Conservation (phyloP, 805 yeast species). For the Hanseniaspora meyeri region DNA sequence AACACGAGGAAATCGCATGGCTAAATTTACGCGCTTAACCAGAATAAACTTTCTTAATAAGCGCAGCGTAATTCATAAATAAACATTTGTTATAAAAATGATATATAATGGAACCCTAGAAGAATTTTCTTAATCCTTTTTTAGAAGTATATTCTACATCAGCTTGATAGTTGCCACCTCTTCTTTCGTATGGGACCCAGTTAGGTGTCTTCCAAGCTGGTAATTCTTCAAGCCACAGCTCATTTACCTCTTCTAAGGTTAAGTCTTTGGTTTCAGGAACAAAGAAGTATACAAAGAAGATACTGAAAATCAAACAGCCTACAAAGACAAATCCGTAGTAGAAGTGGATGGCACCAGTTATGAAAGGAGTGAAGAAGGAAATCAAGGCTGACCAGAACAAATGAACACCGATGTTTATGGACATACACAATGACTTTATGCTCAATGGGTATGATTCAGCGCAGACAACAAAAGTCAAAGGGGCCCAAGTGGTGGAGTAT, state of each 20-base stretch:
- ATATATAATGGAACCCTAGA: not conserved
- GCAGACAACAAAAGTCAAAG: conserved; percentile 50
- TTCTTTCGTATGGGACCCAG: conserved; percentile 36
- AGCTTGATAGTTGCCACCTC: conserved; percentile 7
- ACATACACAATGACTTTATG: conserved; percentile 45
- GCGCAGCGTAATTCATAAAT: too few relatives aligned
- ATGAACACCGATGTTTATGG: conserved; percentile 49
- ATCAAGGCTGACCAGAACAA: conserved; percentile 59
- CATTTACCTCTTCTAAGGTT: conserved; percentile 68
- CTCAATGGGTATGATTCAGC: conserved; percentile 63
- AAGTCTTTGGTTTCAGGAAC: conserved; percentile 70
- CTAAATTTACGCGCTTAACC: too few relatives aligned
- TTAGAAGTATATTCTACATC: not conserved
- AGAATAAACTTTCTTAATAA: too few relatives aligned
- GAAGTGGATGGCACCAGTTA: conserved; percentile 51
- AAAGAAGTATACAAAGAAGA: conserved; percentile 56
- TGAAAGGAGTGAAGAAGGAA: conserved; percentile 59
- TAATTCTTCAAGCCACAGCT: conserved; percentile 34
- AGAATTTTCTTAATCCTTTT: conserved; percentile 14
- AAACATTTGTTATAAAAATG: too few relatives aligned
- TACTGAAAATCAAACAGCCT: conserved; percentile 41
- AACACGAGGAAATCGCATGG: too few relatives aligned
- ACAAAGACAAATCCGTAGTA: conserved; percentile 51
- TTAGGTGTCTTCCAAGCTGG: conserved; percentile 34
- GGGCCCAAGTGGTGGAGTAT: conserved; percentile 70